Evolutionary conservation across 106 monocot genomes (phyloP), one percentile per base, ranked within the genome.

Genomic region (Phalaenopsis aphrodite): DNA sequence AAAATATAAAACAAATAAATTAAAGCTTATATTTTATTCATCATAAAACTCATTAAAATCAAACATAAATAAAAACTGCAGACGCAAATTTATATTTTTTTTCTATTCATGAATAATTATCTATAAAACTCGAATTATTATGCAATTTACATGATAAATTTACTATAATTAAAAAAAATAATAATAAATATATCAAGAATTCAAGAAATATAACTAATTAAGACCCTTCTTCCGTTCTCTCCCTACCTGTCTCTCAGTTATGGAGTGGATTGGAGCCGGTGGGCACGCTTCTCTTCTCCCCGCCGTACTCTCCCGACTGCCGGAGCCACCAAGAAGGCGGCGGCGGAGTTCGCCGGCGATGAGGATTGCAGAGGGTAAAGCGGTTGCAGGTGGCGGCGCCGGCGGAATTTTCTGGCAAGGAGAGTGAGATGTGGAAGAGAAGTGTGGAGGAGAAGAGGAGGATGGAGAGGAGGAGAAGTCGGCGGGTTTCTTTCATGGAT

Each of bases 251-350:
- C 10, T 52, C 64, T 69, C n/a, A 69, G 39, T 69, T 69, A 69
- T 69, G 69, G 30, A 69, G 69, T 2, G 69, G 69, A 12, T 69
- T 69, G 69, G 69, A 0, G 30, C 69, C 69, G 69, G 69, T 37
- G 38, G 69, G 69, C 37, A 69, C 69, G 4, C 12, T 4, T 39
- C 69, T 30, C 39, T 69, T 38, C 11, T 38, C 69, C 3, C 15
- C 69, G 8, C 8, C 37, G 69, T 69, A 65, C 7, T 65, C 64
- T 21, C 24, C 64, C 64, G 24, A 37, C 69, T 8, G 37, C 37
- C 38, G 37, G 9, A 30, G 69, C 38, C 69, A 69, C 69, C 69
- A 14, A 69, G 69, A 69, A 69, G 69, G 69, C 39, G 69, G 69
- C 64, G 64, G 19, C 64, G 64, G 64, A 1, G 38, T 37, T 30